Percentiles rank a stretch among this genome's conserved stretches.
These are phyloP conservation scores for Nigrospora osmanthi DNA, from an alignment of 2,329 filamentous ascomycete genomes.

Conservation along the genomic window DNA sequence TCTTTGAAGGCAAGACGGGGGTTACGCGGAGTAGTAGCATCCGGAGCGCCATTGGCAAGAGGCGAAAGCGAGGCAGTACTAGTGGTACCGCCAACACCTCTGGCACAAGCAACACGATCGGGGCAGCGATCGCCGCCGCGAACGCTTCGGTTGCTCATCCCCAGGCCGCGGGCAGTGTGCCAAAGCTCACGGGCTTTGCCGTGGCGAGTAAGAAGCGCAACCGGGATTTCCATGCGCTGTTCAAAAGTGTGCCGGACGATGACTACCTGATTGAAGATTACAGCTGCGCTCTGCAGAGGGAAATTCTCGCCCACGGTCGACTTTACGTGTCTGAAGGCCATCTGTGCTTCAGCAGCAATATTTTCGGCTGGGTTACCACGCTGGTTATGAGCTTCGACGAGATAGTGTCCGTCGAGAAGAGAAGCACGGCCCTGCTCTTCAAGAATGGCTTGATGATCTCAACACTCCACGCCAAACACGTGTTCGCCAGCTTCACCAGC, in stretches of 20 bases:
- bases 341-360: conserved; percentile 98
- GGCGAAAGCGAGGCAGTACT: conserved; percentile 79
- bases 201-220: conserved; percentile 95
- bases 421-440: conserved; percentile 90
- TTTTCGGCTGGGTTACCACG: conserved; percentile 95
- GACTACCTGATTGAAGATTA: conserved; percentile 98
- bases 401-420: conserved; percentile 93
- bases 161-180: conserved; percentile 46
- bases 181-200: conserved; percentile 87
- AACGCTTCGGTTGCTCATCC: conserved; percentile 63
- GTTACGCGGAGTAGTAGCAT: conserved; percentile 60
- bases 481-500: conserved; percentile 91
- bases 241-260: conserved; percentile 95
- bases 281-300: conserved; percentile 89
- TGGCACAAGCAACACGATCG: conserved; percentile 57
- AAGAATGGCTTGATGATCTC: conserved; percentile 97
- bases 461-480: conserved; percentile 88
- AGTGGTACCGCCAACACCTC: conserved; percentile 50
- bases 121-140: conserved; percentile 63
- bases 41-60: conserved; percentile 50
- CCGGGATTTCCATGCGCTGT: conserved; percentile 85
- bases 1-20: conserved; percentile 54
- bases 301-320: conserved; percentile 88
- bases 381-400: conserved; percentile 98
- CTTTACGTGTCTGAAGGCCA: conserved; percentile 96